These are phyloP conservation scores for Herpotrichia juniperi DNA, from an alignment of 2,329 filamentous ascomycete genomes.

Conservation along the genomic window DNA sequence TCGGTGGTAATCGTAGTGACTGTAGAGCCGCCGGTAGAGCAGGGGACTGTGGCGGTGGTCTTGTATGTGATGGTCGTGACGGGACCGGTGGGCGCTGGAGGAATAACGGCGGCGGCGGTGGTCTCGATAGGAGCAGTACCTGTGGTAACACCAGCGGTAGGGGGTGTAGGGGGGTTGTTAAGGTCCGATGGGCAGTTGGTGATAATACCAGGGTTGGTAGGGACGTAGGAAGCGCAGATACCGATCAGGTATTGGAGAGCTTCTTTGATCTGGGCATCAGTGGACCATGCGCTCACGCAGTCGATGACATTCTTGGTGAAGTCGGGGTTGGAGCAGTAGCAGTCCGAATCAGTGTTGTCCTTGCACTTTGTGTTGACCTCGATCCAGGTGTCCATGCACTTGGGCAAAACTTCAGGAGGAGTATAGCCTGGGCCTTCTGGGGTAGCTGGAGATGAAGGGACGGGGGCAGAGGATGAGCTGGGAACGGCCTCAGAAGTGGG, in stretches of 20 bases:
- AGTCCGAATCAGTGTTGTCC: slow-evolving; percentile 80
- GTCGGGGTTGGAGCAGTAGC: slow-evolving; percentile 82
- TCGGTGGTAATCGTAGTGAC: slow-evolving; percentile 42
- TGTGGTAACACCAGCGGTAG: slow-evolving; percentile 24
- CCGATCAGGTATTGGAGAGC: slow-evolving; percentile 87
- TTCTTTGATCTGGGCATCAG: slow-evolving; percentile 66
- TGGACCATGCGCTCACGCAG: slow-evolving; percentile 79
- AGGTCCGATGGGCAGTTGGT: slow-evolving; percentile 70
- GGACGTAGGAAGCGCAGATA: slow-evolving; percentile 79
- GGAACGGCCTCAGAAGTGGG: not conserved
- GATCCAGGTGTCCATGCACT: slow-evolving; percentile 92
- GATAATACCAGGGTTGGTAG: slow-evolving; percentile 82
- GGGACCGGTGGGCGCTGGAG: slow-evolving; percentile 15
- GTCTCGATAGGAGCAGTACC: slow-evolving; percentile 6
- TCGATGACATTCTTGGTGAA: slow-evolving; percentile 81
- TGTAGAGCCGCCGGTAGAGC: slow-evolving; percentile 22
- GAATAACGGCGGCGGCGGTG: slow-evolving; percentile 10
- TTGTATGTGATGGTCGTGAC: slow-evolving; percentile 52
- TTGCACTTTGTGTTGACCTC: slow-evolving; percentile 71
- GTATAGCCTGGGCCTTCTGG: slow-evolving; percentile 17
- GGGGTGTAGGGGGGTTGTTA: slow-evolving; percentile 50
- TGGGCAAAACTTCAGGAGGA: slow-evolving; percentile 75
- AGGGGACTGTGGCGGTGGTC: slow-evolving; percentile 41
- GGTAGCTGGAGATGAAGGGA: slow-evolving; percentile 20
- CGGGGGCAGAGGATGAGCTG: slow-evolving; percentile 15